Base-by-base conservation (phyloP, 2,329 filamentous ascomycete genomes). In the Penicillium verrucosum region DNA sequence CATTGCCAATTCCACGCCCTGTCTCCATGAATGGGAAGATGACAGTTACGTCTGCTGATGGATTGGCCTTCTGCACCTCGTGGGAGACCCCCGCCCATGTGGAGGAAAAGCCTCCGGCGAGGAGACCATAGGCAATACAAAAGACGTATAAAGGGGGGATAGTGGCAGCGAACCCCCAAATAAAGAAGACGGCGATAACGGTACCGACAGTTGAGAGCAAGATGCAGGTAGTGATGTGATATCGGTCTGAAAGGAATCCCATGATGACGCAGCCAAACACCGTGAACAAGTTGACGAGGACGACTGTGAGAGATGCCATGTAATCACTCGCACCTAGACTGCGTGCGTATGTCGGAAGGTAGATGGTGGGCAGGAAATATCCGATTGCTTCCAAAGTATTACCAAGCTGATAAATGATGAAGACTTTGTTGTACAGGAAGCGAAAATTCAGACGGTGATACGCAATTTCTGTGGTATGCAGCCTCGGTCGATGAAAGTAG, bases 211-310 rank as follows among this genome's bases (percentile, higher is more conserved):
- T 66, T 7, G 60, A 64, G 3, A 66, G 56, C 27, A 65, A 16
- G 40, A 66, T 58, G 16, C 61, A 62, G 2, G 55, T 62, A 0
- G 63, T 65, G 37, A 64, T 52, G 29, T 66, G 62, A 29, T 62
- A 64, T 16, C 64, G 51, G 44, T 67, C 65, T 1, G 58, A 62
- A 3, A 67, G 51, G 23, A 64, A 66, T 4, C 65, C 65, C 27
- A 62, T 57, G 76, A 81, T 2, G 75, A 75, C 42, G 51, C 75
- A 59, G 3, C 68, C 70, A 42, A 75, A 60, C 8, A 75, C 57
- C 3, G 66, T 66, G 2, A 64, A 58, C 2, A 77, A 51, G 47
- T 75, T 74, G 27, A 69, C 50, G 62, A 65, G 44, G 50, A 67
- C 50, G 4, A 69, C 66, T 0, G 67, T 69, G 18, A 69, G 54